Base-by-base conservation (phyloP, 2,329 filamentous ascomycete genomes). In the Alternaria alternata region DNA sequence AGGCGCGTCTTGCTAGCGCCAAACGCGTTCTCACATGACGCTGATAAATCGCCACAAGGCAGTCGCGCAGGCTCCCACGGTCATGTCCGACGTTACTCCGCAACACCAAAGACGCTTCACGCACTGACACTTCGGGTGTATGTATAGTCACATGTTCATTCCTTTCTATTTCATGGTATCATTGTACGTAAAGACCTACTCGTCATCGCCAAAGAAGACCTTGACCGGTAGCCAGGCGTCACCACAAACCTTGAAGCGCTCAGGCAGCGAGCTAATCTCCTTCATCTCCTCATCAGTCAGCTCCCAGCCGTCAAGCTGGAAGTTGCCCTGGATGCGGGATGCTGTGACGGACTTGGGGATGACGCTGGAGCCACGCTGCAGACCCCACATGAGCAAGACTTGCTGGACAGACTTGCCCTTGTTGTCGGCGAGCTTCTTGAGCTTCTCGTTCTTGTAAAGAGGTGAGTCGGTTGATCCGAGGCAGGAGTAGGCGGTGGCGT, bases 131-230 rank as follows among this genome's bases (percentile, higher is more conserved):
- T 30, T 30, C 9, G 11, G 5, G 9, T 30, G 11, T 11, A 30
- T 30, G 9, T 30, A 11, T 12, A 11, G 28, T 30, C 28, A 28
- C 16, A 39, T 39, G n/a, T 54, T 41, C 53, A 41, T 62, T 56
- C 18, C 38, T 36, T 18, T 47, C 38, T 59, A 20, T 51, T 54
- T 62, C 63, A 49, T 68, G 65, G 57, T 51, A 54, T 67, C 56
- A 57, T 65, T 38, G 38, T 46, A 61, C 41, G 18, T 46, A 51
- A 57, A 44, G n/a, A 26, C 48, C 54, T 76, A 93, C 82, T 94
- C 91, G 72, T 93, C 90, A 71, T 94, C 91, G 7, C 90, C 91
- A 75, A 92, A 92, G 84, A 95, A 95, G 36, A 94, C 91, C 84
- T 89, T 90, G 62, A 91, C 79, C 0, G 91, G 91, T 72, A 92